Base-by-base conservation (phyloP, 2,329 filamentous ascomycete species). In the Claviceps maximensis region DNA sequence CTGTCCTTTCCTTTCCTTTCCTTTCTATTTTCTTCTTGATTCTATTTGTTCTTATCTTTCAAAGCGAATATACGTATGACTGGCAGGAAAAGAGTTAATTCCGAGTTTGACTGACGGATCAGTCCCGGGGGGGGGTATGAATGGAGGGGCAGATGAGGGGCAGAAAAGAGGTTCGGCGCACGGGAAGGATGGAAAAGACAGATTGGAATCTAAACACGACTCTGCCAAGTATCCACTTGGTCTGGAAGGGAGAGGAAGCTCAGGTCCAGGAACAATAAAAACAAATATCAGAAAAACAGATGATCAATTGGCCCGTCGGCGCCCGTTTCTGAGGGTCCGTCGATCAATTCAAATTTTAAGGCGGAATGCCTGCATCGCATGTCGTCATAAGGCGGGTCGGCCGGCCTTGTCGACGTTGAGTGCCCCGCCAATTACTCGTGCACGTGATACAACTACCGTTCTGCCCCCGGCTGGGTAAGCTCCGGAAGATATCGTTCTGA, bases 301-400 rank as follows among this genome's bases (percentile, higher is more conserved):
- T 19, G 5, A 23, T n/a, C 41, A 23, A 44, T 25, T 44, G 41
- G 41, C 33, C 21, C 21, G 21, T 44, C 41, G 41, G 23, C 41
- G 15, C 44, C 17, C 27, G n/a, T 29, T 27, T 6, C 17, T 19
- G 27, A 31, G 45, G 10, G n/a, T 19, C 27, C 27, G 27, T 8
- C 4, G 27, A 29, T 29, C 27, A 33, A 12, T 33, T 33, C 31
- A 33, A 33, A 33, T 10, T 6, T 44, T 21, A 45, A 41, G 19
- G 38, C 36, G 41, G 45, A 17, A n/a, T 13, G 5, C 31, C 31
- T 33, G 31, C 31, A 33, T 33, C 12, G 31, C 33, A 25, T 55
- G 55, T 58, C 56, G 56, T 58, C 56, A 57, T 57, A 44, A 50
- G 55, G 53, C 55, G n/a, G 17, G 38, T 29, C 27, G 27, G 27